These are phyloP conservation scores for Gnomoniopsis sp. DNA, from an alignment of 2,329 filamentous ascomycete species.

Conservation along the genomic window DNA sequence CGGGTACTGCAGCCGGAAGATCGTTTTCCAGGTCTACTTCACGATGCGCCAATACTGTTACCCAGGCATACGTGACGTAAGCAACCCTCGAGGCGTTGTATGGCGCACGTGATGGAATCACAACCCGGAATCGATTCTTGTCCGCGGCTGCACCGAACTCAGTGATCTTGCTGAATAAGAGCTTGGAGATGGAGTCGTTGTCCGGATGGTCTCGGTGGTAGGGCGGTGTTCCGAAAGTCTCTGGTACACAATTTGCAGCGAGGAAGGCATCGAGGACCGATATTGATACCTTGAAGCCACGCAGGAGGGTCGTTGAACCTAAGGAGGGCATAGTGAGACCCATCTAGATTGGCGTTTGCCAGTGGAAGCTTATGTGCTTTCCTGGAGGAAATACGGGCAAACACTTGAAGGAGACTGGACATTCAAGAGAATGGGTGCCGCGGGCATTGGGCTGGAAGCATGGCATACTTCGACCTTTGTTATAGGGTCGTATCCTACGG, in stretches of 20 bases:
- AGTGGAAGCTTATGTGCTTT: neutral
- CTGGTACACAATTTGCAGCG: neutral
- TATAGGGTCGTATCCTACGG: no score
- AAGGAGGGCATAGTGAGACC: neutral
- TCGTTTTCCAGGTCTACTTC: slow-evolving; percentile 6
- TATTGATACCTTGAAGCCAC: slow-evolving; percentile 4
- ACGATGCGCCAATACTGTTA: slow-evolving; percentile 1
- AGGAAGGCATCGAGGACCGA: slow-evolving; percentile 2
- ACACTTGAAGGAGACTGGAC: neutral
- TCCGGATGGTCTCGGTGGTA: slow-evolving; percentile 8
- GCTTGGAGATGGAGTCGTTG: neutral
- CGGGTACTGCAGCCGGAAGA: neutral
- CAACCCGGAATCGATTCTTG: slow-evolving; percentile 1
- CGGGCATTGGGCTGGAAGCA: no score
- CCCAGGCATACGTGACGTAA: slow-evolving; percentile 5
- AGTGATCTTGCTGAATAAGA: neutral
- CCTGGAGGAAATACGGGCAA: neutral
- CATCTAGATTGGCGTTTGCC: neutral
- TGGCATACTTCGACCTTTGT: no score
- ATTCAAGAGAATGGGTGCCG: no score
- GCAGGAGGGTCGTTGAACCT: neutral
- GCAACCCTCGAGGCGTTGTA: slow-evolving; percentile 1
- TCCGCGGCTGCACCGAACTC: neutral
- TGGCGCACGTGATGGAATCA: neutral
- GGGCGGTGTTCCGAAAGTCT: slow-evolving; percentile 5